Evolutionary conservation across 352 stramenopile genomes (phyloP).

Genomic region (Pythium pyrilobum): DNA sequence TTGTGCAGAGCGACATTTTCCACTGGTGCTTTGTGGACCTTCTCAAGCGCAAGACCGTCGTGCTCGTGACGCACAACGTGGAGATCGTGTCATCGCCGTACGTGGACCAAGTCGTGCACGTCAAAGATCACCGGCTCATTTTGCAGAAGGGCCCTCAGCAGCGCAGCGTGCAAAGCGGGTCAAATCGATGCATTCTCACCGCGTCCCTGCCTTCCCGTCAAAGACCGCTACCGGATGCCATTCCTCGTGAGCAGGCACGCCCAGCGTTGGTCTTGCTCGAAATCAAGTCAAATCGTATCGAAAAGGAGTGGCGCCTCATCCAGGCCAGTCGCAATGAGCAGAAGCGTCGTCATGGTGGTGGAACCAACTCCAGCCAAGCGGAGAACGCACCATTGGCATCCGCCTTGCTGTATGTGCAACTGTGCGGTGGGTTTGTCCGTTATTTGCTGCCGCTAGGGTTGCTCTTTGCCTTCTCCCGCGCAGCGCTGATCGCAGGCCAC

Average conservation of each 20-base stretch:
- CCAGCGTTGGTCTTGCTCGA: too few species aligned
- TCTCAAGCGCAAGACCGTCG: constrained; percentile 35
- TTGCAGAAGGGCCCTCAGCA: not conserved
- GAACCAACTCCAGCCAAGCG: too few species aligned
- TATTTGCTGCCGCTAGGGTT: constrained; percentile 2
- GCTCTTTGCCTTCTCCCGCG: not conserved
- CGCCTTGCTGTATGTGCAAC: not conserved
- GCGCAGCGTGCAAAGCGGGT: not conserved
- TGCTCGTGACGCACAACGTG: constrained; percentile 87
- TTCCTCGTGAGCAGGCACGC: too few species aligned
- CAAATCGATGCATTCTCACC: not conserved
- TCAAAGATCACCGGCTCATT: constrained; percentile 8
- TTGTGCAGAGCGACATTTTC: constrained; percentile 89
- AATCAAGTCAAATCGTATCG: not conserved
- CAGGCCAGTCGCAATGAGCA: too few species aligned
- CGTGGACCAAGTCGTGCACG: constrained; percentile 6
- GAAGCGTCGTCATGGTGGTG: too few species aligned
- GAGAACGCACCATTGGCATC: not conserved
- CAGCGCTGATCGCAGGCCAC: not conserved
- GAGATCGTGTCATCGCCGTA: constrained; percentile 10
- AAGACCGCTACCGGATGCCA: too few species aligned
- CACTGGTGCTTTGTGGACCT: constrained; percentile 3
- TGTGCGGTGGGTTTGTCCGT: not conserved
- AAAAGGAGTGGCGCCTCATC: not conserved
- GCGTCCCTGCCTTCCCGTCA: not conserved